Base-by-base conservation (phyloP, 768 basidiomycete genomes). In the Sutorius australiensis region DNA sequence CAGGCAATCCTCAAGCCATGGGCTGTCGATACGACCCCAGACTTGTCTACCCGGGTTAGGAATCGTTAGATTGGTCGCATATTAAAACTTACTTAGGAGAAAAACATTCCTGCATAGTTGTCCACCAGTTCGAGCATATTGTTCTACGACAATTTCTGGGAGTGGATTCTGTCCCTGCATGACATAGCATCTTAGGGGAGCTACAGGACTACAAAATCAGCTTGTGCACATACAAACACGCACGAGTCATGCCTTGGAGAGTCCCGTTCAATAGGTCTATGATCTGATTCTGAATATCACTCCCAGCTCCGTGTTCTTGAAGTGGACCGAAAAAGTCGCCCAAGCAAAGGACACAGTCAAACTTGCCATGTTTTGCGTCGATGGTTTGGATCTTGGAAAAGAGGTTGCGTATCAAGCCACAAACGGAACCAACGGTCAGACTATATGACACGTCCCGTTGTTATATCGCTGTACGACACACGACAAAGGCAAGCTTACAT, bases 351-450 rank as follows among this genome's bases (percentile, higher is more conserved):
- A 86, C 80, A 50, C 91, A 78, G 64, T 92, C 89, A 66, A 98
- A 98, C 66, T 89, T 90, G 56, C 94, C 94, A 70, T 97, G 90
- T 72, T 95, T 97, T 49, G 83, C 77, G 73, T 98, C 84, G 59
- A 97, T 91, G 28, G 82, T 72, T 54, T 81, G 84, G 61, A 98
- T 80, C 75, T 93, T 97, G 52, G 80, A 68, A 62, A 92, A 86
- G 28, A 95, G 76, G n/a, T 82, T 79, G 31, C 76, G 71, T 63
- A 97, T 82, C 1, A 82, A 80, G 27, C 93, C 93, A 32, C 76
- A 72, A 6, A 89, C 83, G 46, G 93, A 83, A 14, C 94, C 94
- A 40, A 95, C 84, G 6, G 89, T 84, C 50, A 97, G 74, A 58
- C 84, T 85, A 46, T 6, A 43, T 5, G 24, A 21, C 17, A 32